phyloP scores from a whole-genome alignment of 345 rosid genomes.

The Geranium rotundifolium region DNA sequence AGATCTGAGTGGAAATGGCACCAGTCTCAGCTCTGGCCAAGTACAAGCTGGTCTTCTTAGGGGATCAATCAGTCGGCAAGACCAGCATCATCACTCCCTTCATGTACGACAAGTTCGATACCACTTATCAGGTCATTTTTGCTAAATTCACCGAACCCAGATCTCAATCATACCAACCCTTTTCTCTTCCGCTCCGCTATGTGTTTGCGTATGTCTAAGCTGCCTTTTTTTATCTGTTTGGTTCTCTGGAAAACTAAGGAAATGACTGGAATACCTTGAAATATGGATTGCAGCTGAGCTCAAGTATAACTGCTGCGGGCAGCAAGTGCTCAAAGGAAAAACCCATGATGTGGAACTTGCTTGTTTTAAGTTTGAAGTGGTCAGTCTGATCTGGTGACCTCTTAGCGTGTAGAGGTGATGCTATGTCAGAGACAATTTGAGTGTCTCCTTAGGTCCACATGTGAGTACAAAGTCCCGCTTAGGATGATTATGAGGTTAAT shows the following conservation, averaged over 20 bases:
- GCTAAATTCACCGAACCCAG: neutral
- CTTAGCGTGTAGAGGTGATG: too few species aligned
- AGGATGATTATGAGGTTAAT: too few species aligned
- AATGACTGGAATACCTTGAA: too few species aligned
- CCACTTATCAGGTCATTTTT: constrained; percentile 59
- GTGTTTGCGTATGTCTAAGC: too few species aligned
- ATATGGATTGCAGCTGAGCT: too few species aligned
- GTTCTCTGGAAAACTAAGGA: constrained; percentile 30
- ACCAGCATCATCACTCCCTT: constrained; percentile 90
- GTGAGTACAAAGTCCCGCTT: too few species aligned
- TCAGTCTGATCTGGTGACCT: neutral
- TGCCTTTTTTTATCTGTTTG: constrained; percentile 1
- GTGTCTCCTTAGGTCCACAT: too few species aligned
- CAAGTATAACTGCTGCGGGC: too few species aligned
- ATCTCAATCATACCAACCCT: neutral
- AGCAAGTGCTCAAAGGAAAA: too few species aligned
- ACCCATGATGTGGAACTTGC: neutral
- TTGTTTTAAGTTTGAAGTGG: neutral
- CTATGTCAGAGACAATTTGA: neutral
- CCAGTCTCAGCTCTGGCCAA: constrained; percentile 70
- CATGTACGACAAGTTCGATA: constrained; percentile 93
- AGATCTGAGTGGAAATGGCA: constrained; percentile 31
- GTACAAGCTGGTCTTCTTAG: constrained; percentile 72
- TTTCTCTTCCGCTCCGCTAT: neutral
- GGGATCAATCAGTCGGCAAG: constrained; percentile 83